phyloP scores from a whole-genome alignment of 140 eudicot genomes.

The Anethum foeniculum region DNA sequence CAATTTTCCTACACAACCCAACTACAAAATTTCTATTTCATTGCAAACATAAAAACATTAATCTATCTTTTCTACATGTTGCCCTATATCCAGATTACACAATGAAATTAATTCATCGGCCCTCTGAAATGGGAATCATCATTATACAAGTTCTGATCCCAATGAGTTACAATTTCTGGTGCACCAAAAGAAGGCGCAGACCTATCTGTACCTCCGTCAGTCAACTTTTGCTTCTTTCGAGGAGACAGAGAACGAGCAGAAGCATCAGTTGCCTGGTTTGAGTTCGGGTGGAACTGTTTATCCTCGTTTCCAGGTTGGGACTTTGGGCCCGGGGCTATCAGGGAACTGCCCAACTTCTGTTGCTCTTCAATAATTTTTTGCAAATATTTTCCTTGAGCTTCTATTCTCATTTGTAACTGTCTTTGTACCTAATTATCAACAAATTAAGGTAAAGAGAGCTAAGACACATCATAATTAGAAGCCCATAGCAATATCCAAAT shows the following conservation, averaged over 20 bases:
- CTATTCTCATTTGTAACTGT: constrained; percentile 19
- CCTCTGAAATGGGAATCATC: neutral
- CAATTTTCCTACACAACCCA: constrained; percentile 2
- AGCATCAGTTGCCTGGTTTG: neutral
- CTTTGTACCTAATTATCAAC: constrained; percentile 12
- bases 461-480: too few relatives aligned
- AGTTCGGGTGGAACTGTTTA: neutral
- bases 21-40: neutral
- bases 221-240: constrained; percentile 16
- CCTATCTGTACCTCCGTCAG: constrained; percentile 9
- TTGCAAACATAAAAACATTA: neutral
- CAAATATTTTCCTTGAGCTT: constrained; percentile 18
- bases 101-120: neutral
- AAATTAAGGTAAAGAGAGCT: neutral
- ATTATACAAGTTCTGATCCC: constrained; percentile 12
- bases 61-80: constrained; percentile 1
- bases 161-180: neutral
- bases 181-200: constrained; percentile 9
- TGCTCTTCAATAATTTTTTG: constrained; percentile 18
- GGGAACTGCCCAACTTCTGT: constrained; percentile 14
- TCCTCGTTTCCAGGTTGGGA: neutral
- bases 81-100: neutral
- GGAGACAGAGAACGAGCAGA: constrained; percentile 7
- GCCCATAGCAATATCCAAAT: neutral
- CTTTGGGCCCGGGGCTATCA: neutral